Conservation (phyloP, 1,284 basidiomycete species). For the Paramarasmius palmivorus region DNA sequence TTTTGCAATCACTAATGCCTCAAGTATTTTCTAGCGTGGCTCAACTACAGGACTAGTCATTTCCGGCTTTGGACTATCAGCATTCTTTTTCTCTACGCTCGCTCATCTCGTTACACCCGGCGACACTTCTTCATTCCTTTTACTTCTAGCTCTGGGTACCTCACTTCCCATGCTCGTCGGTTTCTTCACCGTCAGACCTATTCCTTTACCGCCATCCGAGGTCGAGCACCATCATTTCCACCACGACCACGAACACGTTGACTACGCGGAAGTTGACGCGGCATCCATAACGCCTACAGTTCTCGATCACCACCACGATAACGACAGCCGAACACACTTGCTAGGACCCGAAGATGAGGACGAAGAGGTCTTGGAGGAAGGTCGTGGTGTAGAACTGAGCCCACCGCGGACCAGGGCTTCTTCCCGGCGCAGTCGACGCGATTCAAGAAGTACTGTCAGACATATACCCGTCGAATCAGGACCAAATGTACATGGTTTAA, state of each 20-base stretch:
- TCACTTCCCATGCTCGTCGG: constrained; percentile 70
- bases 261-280: constrained; percentile 17
- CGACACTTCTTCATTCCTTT: constrained; percentile 68
- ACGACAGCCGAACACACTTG: constrained; percentile 19
- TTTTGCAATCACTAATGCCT: not conserved
- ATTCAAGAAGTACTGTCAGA: constrained; percentile 8
- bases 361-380: constrained; percentile 17
- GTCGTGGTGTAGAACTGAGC: constrained; percentile 14
- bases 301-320: constrained; percentile 13
- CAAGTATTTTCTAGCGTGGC: constrained; percentile 48
- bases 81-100: constrained; percentile 76
- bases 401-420: constrained; percentile 7
- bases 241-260: constrained; percentile 8
- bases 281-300: constrained; percentile 14
- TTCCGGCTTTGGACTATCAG: constrained; percentile 83
- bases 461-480: constrained; percentile 16
- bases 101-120: constrained; percentile 69
- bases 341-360: constrained; percentile 22
- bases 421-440: not conserved
- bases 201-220: constrained; percentile 45
- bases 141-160: constrained; percentile 72
- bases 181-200: constrained; percentile 58
- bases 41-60: constrained; percentile 74
- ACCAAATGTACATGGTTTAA: constrained; percentile 38
- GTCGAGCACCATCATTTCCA: not conserved